Evolutionary conservation across 192 early-diverging fungal species (phyloP).

Genomic region (Geranomyces michiganensis): DNA sequence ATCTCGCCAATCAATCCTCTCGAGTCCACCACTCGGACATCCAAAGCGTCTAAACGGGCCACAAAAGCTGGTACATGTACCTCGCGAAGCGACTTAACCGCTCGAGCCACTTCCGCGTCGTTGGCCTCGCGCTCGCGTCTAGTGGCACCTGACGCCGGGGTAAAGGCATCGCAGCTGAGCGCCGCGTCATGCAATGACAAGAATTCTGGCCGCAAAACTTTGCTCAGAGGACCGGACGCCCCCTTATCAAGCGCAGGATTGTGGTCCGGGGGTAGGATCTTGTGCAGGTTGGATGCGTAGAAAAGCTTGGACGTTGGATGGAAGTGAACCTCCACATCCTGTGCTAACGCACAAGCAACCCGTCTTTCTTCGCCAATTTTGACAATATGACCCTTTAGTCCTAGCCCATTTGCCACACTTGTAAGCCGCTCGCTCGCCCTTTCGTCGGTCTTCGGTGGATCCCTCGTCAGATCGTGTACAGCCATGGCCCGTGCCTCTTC

Average conservation of each 20-base stretch:
- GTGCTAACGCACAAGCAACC: slow-evolving; percentile 43
- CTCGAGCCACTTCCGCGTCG: slow-evolving; percentile 47
- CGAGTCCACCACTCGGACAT: slow-evolving; percentile 53
- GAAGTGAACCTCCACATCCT: slow-evolving; percentile 47
- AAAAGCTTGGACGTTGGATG: slow-evolving; percentile 30
- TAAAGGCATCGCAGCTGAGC: slow-evolving; percentile 47
- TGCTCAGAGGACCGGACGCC: not conserved
- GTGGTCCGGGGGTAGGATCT: slow-evolving; percentile 45
- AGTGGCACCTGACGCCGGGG: slow-evolving; percentile 38
- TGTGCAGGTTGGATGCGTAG: slow-evolving; percentile 52
- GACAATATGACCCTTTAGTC: slow-evolving; percentile 55
- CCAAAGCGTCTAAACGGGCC: slow-evolving; percentile 45
- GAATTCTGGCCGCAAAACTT: slow-evolving; percentile 57
- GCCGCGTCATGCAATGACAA: slow-evolving; percentile 34
- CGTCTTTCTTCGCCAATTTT: slow-evolving; percentile 52
- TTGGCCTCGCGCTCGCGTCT: slow-evolving; percentile 48
- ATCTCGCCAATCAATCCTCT: slow-evolving; percentile 40
- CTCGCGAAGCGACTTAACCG: slow-evolving; percentile 47
- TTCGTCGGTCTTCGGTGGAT: slow-evolving; percentile 44
- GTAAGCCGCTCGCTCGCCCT: slow-evolving; percentile 36
- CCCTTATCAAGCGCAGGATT: slow-evolving; percentile 2
- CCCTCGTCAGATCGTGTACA: slow-evolving; percentile 23
- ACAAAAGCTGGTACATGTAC: slow-evolving; percentile 51
- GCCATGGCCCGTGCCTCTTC: not conserved
- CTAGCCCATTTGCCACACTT: slow-evolving; percentile 37